Conservation (phyloP, 176 grass and related monocot genomes). For the Oryza longistaminata region DNA sequence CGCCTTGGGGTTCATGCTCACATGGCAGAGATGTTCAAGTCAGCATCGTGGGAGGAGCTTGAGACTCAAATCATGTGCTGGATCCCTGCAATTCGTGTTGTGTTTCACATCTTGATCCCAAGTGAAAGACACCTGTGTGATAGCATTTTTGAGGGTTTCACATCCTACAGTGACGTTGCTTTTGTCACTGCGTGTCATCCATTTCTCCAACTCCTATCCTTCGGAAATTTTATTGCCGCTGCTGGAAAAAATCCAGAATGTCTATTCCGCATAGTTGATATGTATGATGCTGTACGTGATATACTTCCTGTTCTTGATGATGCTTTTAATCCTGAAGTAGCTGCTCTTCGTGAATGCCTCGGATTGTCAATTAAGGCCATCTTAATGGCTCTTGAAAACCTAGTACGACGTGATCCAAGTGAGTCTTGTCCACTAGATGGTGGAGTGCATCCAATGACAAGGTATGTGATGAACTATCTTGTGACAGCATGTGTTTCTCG, state of each 20-base stretch:
- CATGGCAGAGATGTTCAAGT: slow-evolving; percentile 27
- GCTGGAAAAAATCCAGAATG: slow-evolving; percentile 40
- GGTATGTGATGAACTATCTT: slow-evolving; percentile 69
- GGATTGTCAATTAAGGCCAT: slow-evolving; percentile 49
- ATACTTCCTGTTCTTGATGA: slow-evolving; percentile 43
- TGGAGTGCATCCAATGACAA: slow-evolving; percentile 53
- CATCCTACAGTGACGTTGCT: slow-evolving; percentile 40
- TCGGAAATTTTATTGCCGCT: slow-evolving; percentile 31
- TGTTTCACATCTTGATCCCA: slow-evolving; percentile 54
- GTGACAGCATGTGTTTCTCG: slow-evolving; percentile 40
- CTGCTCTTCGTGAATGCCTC: slow-evolving; percentile 27
- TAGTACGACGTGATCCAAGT: slow-evolving; percentile 40
- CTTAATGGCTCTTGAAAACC: slow-evolving; percentile 51
- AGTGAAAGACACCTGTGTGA: slow-evolving; percentile 48
- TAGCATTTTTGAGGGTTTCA: slow-evolving; percentile 36
- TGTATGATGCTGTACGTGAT: slow-evolving; percentile 48
- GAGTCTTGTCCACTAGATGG: slow-evolving; percentile 38
- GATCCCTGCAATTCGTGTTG: slow-evolving; percentile 41
- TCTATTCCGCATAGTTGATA: slow-evolving; percentile 56
- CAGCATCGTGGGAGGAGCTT: slow-evolving; percentile 42
- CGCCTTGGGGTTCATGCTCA: slow-evolving; percentile 37
- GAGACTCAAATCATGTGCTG: slow-evolving; percentile 46
- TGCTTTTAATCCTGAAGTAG: slow-evolving; percentile 34
- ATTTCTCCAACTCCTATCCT: slow-evolving; percentile 37
- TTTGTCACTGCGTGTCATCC: slow-evolving; percentile 35